Evolutionary conservation across 139 green algal species (phyloP).

Genomic region (Medakamo hakoo): DNA sequence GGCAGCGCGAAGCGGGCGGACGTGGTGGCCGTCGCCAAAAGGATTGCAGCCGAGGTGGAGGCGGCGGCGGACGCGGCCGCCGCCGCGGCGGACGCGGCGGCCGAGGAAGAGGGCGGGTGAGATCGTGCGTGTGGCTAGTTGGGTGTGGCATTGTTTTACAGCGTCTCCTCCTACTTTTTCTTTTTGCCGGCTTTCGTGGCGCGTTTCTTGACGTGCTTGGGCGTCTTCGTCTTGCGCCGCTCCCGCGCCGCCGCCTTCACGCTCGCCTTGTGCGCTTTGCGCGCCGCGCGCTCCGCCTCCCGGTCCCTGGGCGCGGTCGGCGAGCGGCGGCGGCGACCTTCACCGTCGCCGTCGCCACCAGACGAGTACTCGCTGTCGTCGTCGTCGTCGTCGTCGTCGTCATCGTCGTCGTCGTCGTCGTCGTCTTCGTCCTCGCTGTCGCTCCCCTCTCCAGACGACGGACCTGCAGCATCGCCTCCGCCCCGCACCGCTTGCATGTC

Average conservation of each 20-base stretch:
- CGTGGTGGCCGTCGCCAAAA: too few relatives aligned
- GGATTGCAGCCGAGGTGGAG: too few relatives aligned
- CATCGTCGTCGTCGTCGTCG: constrained; percentile 10
- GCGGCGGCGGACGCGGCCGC: too few relatives aligned
- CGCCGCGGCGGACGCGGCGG: too few relatives aligned
- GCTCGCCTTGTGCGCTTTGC: constrained; percentile 42
- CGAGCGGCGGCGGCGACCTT: background rate
- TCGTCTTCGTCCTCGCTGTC: constrained; percentile 10
- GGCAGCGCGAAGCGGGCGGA: background rate
- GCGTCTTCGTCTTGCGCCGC: constrained; percentile 74
- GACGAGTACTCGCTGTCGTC: constrained; percentile 17
- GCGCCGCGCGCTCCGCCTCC: constrained; percentile 10
- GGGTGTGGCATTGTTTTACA: too few relatives aligned
- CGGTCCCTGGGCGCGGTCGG: background rate
- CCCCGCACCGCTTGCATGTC: constrained; percentile 60
- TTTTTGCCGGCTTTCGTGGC: constrained; percentile 32
- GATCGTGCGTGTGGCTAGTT: too few relatives aligned
- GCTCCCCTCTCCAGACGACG: constrained; percentile 6
- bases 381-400: constrained; percentile 17
- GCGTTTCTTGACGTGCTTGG: constrained; percentile 89
- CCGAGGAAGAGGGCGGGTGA: too few relatives aligned
- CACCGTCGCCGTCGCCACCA: background rate
- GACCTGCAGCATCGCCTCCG: background rate
- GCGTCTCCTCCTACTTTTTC: constrained; percentile 25
- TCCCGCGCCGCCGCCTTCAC: constrained; percentile 82